Evolutionary conservation across 148 eudicot genomes (phyloP), one percentile per base, ranked within the genome.

Genomic region (Silene conica): DNA sequence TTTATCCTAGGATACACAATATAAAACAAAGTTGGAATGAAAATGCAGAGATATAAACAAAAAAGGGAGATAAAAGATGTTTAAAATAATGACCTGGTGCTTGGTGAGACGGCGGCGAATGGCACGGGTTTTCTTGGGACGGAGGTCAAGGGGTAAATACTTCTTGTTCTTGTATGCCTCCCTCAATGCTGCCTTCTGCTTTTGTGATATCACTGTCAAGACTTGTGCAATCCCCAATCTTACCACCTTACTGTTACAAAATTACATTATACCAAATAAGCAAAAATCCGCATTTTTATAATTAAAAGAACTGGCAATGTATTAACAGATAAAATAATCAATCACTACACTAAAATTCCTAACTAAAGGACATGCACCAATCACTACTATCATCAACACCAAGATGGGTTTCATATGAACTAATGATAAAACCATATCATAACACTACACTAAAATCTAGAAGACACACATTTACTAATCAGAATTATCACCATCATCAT

Each of bases 81-180:
- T 16, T 3, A 34, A 63, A 31, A n/a, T 64, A 19, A 16, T 31
- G 5, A 71, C 92, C 85, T 89, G 92, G 63, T 87, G 90, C 77
- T 89, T 89, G 43, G 90, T 85, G 23, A 87, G 86, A 41, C 90
- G 87, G 9, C 87, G 82, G 12, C 90, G 84, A 63, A 87, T 87
- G 46, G 88, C 88, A 59, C 90, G 82, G 31, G 90, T 87, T 72
- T 87, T 87, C 87, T 87, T 87, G n/a, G 89, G 88, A 61, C 92
- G 88, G 67, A 86, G 87, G 67, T 88, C 92, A 56, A 88, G 89
- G 5, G 92, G 88, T 76, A 88, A 63, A 10, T 79, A 84, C 82
- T 88, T 89, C 86, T 85, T 86, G 64, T 86, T 86, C 86, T 83
- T 86, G 84, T 86, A 89, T 0, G 63, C 92, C 16, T 86, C 87